Base-by-base conservation (phyloP, 805 yeast species). In the Cyberlindnera nakhonratchasimensis region DNA sequence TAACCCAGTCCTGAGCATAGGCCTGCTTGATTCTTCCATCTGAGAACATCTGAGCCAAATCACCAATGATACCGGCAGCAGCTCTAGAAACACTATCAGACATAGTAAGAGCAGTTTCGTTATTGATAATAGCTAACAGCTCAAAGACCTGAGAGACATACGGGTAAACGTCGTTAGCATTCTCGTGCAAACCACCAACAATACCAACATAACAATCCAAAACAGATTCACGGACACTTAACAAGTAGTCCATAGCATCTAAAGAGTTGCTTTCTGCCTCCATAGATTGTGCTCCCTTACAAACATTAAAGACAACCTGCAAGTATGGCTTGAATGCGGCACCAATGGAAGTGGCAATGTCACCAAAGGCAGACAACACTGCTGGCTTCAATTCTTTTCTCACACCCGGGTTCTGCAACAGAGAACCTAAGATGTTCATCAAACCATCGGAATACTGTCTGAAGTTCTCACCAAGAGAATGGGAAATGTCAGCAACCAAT, bases 181-280 rank as follows among this genome's bases (percentile, higher is more conserved):
- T 65, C 41, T 76, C 82, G 46, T 78, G 80, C 55, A 87, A 65
- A n/a, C 98, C 97, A 37, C 95, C 89, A 44, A 91, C 88, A 37
- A 93, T 82, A 48, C 99, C 99, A 26, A 90, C 96, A 61, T 88
- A 93, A 29, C 96, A 89, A 63, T 93, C 98, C 53, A 93, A 72
- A n/a, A 90, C 91, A 5, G 98, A 74, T 65, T 88, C 96, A 52
- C 82, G 80, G 35, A 93, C 78, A 36, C 70, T 72, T 46, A 77
- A 67, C 25, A 82, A 74, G 56, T 87, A 87, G 48, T 90, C 96
- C 43, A 80, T 70, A 16, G 88, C 76, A 48, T 93, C 98, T 31
- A 78, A 58, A 9, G 89, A 71, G 31, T 74, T 66, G 52, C 84
- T 91, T 48, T 79, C 85, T 0, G 85, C 80, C 46, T 74, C 76